Conservation (phyloP, 169 alveolate genomes). For the Babesia bovis region DNA sequence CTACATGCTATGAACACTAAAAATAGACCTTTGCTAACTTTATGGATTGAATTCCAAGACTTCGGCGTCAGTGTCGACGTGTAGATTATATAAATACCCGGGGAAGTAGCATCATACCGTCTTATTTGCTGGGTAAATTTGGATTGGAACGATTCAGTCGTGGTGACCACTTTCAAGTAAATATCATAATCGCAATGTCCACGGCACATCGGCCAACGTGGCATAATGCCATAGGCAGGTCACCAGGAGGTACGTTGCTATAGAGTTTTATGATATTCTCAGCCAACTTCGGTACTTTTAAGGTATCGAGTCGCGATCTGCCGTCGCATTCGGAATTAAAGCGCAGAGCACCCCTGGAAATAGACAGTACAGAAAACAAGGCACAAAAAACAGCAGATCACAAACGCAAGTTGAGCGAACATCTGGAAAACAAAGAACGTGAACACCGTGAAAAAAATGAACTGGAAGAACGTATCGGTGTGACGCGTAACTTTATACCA, state of each 20-base stretch:
- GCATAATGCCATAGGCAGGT: conserved; percentile 79
- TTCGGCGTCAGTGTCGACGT: too few species aligned
- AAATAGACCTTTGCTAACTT: too few species aligned
- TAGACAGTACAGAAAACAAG: conserved; percentile 53
- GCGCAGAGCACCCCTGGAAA: conserved; percentile 67
- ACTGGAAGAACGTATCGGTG: conserved; percentile 57
- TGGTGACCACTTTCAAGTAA: too few species aligned
- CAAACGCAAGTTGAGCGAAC: conserved; percentile 33
- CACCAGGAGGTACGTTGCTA: conserved; percentile 66
- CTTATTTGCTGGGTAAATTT: too few species aligned
- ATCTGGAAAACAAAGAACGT: conserved; percentile 40
- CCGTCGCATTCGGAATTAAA: conserved; percentile 76
- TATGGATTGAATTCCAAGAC: too few species aligned
- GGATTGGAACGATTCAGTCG: too few species aligned
- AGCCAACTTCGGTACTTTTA: conserved; percentile 67
- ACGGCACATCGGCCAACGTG: conserved; percentile 83
- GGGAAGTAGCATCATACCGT: too few species aligned
- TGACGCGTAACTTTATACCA: conserved; percentile 51
- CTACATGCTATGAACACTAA: too few species aligned
- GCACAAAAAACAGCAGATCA: conserved; percentile 43
- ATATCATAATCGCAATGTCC: conserved; percentile 65
- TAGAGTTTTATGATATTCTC: background rate
- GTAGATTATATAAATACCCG: too few species aligned
- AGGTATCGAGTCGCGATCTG: conserved; percentile 76
- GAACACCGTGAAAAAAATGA: conserved; percentile 45